Conservation (phyloP, 2,329 filamentous ascomycete species). For the Paraphoma chrysanthemicola region DNA sequence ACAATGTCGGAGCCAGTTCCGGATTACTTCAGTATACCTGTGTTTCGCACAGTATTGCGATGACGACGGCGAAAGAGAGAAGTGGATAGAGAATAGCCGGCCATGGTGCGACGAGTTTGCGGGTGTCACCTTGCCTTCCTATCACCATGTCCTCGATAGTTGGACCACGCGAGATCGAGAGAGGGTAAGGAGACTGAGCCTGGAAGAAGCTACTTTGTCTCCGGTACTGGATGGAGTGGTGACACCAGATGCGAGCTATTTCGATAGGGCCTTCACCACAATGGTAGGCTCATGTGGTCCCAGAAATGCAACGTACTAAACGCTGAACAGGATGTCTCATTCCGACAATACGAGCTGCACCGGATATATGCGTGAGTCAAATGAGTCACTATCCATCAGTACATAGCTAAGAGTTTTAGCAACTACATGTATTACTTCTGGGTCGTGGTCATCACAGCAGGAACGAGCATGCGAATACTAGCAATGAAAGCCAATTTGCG, state of each 20-base stretch:
- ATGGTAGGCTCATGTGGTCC: slow-evolving; percentile 21
- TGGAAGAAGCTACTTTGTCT: slow-evolving; percentile 27
- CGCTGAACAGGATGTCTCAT: slow-evolving; percentile 31
- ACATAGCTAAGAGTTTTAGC: slow-evolving; percentile 11
- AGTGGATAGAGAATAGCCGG: slow-evolving; percentile 26
- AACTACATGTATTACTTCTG: slow-evolving; percentile 44
- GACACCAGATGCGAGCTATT: slow-evolving; percentile 28
- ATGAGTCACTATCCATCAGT: background rate
- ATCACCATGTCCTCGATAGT: slow-evolving; percentile 28
- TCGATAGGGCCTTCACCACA: slow-evolving; percentile 36
- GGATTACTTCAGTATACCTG: slow-evolving; percentile 36
- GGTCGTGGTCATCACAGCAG: slow-evolving; percentile 33
- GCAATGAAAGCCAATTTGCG: slow-evolving; percentile 18
- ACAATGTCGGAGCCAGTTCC: slow-evolving; percentile 34
- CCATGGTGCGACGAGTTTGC: slow-evolving; percentile 30
- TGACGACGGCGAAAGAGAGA: slow-evolving; percentile 14
- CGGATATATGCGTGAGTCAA: slow-evolving; percentile 34
- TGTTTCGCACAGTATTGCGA: slow-evolving; percentile 37
- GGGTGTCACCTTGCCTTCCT: slow-evolving; percentile 32
- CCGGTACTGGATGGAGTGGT: slow-evolving; percentile 24
- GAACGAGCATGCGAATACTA: slow-evolving; percentile 28
- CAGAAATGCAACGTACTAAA: background rate
- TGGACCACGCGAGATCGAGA: slow-evolving; percentile 27
- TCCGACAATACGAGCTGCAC: slow-evolving; percentile 38
- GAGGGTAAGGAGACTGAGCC: slow-evolving; percentile 20